Base-by-base conservation (phyloP, 805 yeast genomes). In the Hanseniaspora clermontiae region DNA sequence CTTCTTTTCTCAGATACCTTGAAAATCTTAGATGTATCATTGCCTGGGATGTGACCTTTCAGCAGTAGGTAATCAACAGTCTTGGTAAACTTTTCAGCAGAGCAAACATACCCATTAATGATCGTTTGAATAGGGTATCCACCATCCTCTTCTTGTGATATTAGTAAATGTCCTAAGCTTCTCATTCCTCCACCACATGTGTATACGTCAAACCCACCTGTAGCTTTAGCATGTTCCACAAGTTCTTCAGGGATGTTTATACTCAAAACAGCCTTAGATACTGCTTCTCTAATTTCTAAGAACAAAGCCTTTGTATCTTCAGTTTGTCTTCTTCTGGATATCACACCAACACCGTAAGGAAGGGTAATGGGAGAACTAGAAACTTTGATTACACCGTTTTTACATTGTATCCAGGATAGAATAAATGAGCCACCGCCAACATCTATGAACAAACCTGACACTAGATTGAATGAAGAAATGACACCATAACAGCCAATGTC, bases 171-270 rank as follows among this genome's bases (percentile, higher is more conserved):
- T 0, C 88, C 89, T 57, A 84, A 71, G 2, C 85, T 87, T 62
- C 90, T 73, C 49, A 83, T 72, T 0, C 89, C 90, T 57, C 89
- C 88, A 53, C 90, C 90, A 61, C 86, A 81, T 5, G 83, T 77
- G 64, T 79, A 83, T 43, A 84, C 63, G 60, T 79, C 77, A 61
- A 78, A 78, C 0, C 89, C 89, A 15, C 83, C 83, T 43, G 77
- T 77, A 37, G 63, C 63, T 43, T 71, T 70, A 0, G 86, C 84
- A 52, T 75, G 77, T 27, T 74, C 73, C 11, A 72, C 63, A 63
- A 83, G 68, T 34, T 71, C 74, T 38, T 68, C 64, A 3, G 88
- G 88, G 19, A 83, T 69, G 19, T 71, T 72, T 51, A 83, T 78
- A 34, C 72, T 68, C 36, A 73, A 70, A 39, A 80, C 65, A 0